Conservation (phyloP, 768 basidiomycete species). For the Tulasnella sp. region DNA sequence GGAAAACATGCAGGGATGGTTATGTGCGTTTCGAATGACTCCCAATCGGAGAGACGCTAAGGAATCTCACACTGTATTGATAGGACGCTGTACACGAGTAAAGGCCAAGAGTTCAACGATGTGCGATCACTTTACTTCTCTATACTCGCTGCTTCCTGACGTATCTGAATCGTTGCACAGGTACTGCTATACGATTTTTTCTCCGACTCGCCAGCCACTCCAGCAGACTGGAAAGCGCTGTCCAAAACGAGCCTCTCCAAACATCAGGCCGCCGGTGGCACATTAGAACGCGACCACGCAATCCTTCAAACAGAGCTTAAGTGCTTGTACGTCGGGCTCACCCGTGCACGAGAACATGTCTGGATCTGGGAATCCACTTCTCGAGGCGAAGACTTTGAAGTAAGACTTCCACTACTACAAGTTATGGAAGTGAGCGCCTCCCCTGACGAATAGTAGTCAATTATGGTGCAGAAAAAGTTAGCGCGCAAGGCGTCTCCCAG, state of each 20-base stretch:
- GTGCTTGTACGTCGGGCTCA: constrained; percentile 26
- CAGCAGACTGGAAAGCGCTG: constrained; percentile 57
- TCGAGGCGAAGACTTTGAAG: constrained; percentile 17
- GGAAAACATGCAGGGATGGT: constrained; percentile 51
- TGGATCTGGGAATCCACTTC: constrained; percentile 26
- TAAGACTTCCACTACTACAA: no score
- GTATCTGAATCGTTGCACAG: no score
- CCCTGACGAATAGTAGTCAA: background rate
- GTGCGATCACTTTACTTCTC: no score
- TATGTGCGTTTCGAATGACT: no score
- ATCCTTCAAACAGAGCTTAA: constrained; percentile 28
- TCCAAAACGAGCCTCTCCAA: constrained; percentile 32
- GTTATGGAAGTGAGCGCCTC: no score
- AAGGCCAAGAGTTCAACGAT: constrained; percentile 65
- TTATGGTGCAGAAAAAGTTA: background rate
- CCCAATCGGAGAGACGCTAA: no score
- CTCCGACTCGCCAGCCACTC: constrained; percentile 51
- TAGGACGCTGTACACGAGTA: constrained; percentile 56
- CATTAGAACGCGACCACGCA: constrained; percentile 9
- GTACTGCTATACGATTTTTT: constrained; percentile 67
- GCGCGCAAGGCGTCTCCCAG: background rate
- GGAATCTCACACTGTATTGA: no score
- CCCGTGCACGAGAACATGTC: constrained; percentile 24
- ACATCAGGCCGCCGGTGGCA: background rate
- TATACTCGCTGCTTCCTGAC: no score